phyloP scores from a whole-genome alignment of 768 basidiomycete genomes.

The Leccinum aurantiacum region DNA sequence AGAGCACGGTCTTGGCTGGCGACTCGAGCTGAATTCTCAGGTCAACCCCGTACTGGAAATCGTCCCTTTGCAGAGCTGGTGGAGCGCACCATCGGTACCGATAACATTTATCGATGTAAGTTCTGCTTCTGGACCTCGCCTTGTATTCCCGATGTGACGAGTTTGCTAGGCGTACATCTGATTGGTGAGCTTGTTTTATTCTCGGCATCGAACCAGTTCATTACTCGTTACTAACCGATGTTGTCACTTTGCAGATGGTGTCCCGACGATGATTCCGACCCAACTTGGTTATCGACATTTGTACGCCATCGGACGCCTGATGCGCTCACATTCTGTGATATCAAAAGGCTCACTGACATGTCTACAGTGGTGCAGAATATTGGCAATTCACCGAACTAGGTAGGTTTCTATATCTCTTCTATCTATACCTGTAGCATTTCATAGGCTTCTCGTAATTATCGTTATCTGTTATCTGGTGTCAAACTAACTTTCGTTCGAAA shows the following conservation, averaged over 20 bases:
- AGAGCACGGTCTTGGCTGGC: not conserved
- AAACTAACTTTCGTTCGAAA: not conserved
- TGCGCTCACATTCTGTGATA: constrained; percentile 13
- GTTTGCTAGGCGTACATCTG: constrained; percentile 41
- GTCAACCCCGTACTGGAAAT: constrained; percentile 52
- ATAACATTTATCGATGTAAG: constrained; percentile 44
- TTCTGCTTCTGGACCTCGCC: not conserved
- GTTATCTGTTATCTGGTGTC: constrained; percentile 3
- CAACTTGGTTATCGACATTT: constrained; percentile 49
- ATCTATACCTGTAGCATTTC: not conserved
- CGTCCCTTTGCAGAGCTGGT: constrained; percentile 40
- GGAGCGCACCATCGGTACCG: constrained; percentile 37
- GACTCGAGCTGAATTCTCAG: constrained; percentile 24
- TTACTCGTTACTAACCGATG: not conserved
- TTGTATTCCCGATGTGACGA: not conserved
- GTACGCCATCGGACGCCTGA: constrained; percentile 21
- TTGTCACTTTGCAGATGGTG: constrained; percentile 40
- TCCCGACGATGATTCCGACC: constrained; percentile 50
- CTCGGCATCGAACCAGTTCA: not conserved
- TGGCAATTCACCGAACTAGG: constrained; percentile 51
- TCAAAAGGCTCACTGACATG: not conserved
- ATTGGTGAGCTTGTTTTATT: constrained; percentile 32
- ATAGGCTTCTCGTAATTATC: not conserved
- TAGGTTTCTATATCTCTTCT: not conserved
- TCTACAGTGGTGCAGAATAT: constrained; percentile 38